These are phyloP conservation scores for Blastobotrys petasosporus DNA, from an alignment of 1,139 yeast species.

Conservation along the genomic window DNA sequence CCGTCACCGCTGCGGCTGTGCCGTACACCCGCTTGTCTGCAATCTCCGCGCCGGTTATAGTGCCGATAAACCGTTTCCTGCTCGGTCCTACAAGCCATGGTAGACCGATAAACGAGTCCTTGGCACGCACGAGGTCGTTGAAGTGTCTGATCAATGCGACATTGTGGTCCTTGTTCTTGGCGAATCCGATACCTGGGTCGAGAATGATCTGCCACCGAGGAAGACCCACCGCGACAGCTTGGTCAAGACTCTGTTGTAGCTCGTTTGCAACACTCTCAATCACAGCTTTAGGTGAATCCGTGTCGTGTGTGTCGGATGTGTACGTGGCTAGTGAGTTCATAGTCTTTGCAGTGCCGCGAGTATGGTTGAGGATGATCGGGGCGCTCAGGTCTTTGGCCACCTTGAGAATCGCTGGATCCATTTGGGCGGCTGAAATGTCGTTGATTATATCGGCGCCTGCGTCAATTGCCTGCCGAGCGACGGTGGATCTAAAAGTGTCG, in stretches of 20 bases:
- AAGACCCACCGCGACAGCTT: slow-evolving; percentile 60
- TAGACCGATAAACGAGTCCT: slow-evolving; percentile 39
- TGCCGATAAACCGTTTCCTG: slow-evolving; percentile 79
- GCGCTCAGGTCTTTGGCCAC: slow-evolving; percentile 60
- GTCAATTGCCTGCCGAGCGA: slow-evolving; percentile 61
- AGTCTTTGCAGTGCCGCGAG: slow-evolving; percentile 72
- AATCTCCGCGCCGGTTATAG: slow-evolving; percentile 41
- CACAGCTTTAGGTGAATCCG: slow-evolving; percentile 37
- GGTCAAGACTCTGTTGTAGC: slow-evolving; percentile 47
- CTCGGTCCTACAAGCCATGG: slow-evolving; percentile 83
- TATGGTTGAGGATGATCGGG: slow-evolving; percentile 78
- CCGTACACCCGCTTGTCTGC: slow-evolving; percentile 65
- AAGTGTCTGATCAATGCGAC: slow-evolving; percentile 56
- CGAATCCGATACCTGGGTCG: slow-evolving; percentile 96
- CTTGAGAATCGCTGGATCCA: slow-evolving; percentile 58
- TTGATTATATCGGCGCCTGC: slow-evolving; percentile 90
- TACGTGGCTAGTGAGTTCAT: slow-evolving; percentile 64
- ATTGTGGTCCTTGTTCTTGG: slow-evolving; percentile 68
- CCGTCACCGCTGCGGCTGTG: slow-evolving; percentile 70
- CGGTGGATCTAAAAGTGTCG: slow-evolving; percentile 75
- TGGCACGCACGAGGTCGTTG: slow-evolving; percentile 23
- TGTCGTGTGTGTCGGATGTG: slow-evolving; percentile 33
- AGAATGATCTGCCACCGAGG: slow-evolving; percentile 83
- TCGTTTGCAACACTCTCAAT: slow-evolving; percentile 55
- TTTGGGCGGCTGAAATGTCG: slow-evolving; percentile 80